Conservation (phyloP, 805 yeast genomes). For the Metschnikowia kunwiensis region DNA sequence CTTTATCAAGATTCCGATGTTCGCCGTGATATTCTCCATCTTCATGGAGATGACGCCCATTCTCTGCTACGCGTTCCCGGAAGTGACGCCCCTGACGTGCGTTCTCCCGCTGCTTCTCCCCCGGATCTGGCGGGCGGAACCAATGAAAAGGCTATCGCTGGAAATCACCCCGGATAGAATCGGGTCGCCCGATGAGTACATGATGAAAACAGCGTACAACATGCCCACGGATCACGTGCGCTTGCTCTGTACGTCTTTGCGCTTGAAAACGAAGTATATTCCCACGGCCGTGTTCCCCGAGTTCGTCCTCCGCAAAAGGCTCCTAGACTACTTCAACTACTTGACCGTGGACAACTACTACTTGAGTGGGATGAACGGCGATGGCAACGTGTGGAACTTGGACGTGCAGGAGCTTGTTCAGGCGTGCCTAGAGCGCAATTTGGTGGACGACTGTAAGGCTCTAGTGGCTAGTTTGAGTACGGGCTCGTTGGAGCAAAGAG, state of each 20-base stretch:
- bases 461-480: constrained; percentile 24
- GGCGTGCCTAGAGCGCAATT: constrained; percentile 55
- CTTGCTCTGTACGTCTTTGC: constrained; percentile 34
- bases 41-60: constrained; percentile 56
- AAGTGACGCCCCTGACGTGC: constrained; percentile 58
- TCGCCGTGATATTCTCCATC: constrained; percentile 43
- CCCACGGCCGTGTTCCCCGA: constrained; percentile 41
- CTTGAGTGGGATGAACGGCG: constrained; percentile 33
- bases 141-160: constrained; percentile 1
- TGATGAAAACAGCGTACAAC: constrained; percentile 47
- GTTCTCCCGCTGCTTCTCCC: constrained; percentile 47
- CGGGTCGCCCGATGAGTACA: constrained; percentile 22
- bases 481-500: constrained; percentile 13
- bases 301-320: constrained; percentile 32
- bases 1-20: constrained; percentile 50
- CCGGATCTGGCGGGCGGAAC: constrained; percentile 28
- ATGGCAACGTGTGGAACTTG: constrained; percentile 45
- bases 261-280: constrained; percentile 38
- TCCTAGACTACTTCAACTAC: constrained; percentile 41
- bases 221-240: constrained; percentile 38
- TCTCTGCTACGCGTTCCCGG: constrained; percentile 52
- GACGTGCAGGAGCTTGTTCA: constrained; percentile 48
- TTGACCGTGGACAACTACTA: constrained; percentile 53
- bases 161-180: neutral
- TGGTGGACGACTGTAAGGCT: constrained; percentile 29